Evolutionary conservation across 139 green algal species (phyloP), one percentile per base, ranked within the genome.

Genomic region (Edaphochlamys debaryana): DNA sequence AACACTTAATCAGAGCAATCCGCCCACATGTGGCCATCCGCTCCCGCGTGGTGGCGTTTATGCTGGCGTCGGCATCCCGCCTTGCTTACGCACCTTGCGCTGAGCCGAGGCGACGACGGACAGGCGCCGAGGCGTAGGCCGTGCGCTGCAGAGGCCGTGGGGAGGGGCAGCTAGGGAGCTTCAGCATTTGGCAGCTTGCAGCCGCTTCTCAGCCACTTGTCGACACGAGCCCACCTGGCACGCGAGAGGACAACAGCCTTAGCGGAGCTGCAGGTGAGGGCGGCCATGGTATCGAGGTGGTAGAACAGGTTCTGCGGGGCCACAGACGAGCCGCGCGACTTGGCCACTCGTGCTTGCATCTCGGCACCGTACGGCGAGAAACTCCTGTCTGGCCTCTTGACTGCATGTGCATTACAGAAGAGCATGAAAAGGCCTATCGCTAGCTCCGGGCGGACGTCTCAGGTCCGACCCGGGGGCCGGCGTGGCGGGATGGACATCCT

Each of bases 41-140:
- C 8, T 4, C 6, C 50, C n/a, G 20, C 15, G 29, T 42, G 38
- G 17, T 45, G 50, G 20, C 4, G 50, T 36, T 23, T 30, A 32
- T 6, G 29, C 7, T 48, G 58, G 8, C 71, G 30, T 29, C 27
- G 29, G 1, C 42, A 41, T 64, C 27, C 45, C 9, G n/a, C 45
- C 17, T 4, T 23, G 27, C 37, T 37, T 58, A 30, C 52, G 34
- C 32, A 81, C 76, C 63, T 73, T 41, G 41, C 8, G 75, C 60
- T 71, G n/a, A 52, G 76, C 62, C 63, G 76, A 82, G 3, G 76
- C 76, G 4, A 82, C 76, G 15, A 82, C 76, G 30, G 63, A 66
- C 42, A 82, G 63, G 29, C 76, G 75, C 0, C 42, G 62, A 67
- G 76, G 32, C 9, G 13, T 42, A 15, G 60, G 60, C 20, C 76